Evolutionary conservation across 2,329 filamentous ascomycete genomes (phyloP).

Genomic region (Trichoderma arundinaceum): DNA sequence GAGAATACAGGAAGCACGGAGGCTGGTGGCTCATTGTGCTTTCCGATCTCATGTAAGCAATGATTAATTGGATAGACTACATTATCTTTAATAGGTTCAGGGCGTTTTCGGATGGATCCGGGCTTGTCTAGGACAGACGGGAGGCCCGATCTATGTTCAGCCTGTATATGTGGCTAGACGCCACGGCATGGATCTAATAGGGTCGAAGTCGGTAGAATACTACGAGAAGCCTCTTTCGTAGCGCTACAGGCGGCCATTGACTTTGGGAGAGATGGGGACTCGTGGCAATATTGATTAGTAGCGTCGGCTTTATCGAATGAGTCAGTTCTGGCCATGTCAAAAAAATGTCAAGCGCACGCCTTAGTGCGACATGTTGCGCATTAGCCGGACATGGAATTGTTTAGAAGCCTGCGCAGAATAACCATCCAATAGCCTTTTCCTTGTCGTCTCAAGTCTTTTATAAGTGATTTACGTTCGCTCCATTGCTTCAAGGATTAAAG

Average conservation of each 20-base stretch:
- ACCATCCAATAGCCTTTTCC: background rate
- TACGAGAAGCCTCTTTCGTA: no score
- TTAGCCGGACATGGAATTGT: constrained; percentile 3
- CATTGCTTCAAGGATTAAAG: background rate
- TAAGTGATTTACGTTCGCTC: background rate
- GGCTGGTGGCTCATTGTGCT: constrained; percentile 24
- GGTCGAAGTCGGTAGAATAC: no score
- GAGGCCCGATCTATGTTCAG: background rate
- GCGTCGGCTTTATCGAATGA: constrained; percentile 14
- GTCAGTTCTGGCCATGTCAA: constrained; percentile 16
- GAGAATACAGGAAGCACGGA: constrained; percentile 26
- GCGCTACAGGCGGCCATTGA: no score
- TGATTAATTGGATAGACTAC: background rate
- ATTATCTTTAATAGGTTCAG: background rate
- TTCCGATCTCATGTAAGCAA: constrained; percentile 10
- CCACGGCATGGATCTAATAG: background rate
- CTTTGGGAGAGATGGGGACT: no score
- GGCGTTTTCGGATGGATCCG: constrained; percentile 1
- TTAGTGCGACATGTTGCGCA: constrained; percentile 13
- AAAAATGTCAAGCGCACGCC: constrained; percentile 25
- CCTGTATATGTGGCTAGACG: background rate
- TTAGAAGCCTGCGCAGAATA: background rate
- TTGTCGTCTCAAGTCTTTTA: background rate
- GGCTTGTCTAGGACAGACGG: background rate
- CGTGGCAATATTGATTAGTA: background rate